Evolutionary conservation across 2,329 filamentous ascomycete species (phyloP).

Genomic region (Fusarium sp.): DNA sequence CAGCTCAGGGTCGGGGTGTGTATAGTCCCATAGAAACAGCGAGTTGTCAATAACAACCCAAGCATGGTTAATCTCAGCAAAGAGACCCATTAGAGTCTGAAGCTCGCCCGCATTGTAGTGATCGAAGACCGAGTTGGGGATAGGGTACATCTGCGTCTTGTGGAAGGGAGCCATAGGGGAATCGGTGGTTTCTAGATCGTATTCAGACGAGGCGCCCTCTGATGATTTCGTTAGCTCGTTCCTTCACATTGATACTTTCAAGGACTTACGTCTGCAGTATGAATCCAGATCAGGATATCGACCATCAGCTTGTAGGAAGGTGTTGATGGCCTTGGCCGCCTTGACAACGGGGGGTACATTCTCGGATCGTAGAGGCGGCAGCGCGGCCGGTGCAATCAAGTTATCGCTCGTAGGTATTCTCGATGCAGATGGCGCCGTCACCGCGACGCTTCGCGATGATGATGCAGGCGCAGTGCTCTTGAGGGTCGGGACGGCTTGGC

Average conservation of each 20-base stretch:
- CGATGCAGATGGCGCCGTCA: constrained; percentile 46
- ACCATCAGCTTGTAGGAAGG: constrained; percentile 80
- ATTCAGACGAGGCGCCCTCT: constrained; percentile 94
- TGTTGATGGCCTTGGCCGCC: constrained; percentile 87
- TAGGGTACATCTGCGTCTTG: constrained; percentile 86
- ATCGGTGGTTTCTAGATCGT: constrained; percentile 80
- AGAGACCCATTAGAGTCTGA: constrained; percentile 93
- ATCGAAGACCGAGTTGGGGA: constrained; percentile 92
- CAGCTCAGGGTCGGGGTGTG: constrained; percentile 88
- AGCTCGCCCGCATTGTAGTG: constrained; percentile 92
- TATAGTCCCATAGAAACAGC: constrained; percentile 98
- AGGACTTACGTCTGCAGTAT: constrained; percentile 85
- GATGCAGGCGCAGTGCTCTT: constrained; percentile 42
- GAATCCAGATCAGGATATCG: constrained; percentile 91
- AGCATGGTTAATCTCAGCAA: constrained; percentile 93
- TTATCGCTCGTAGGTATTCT: constrained; percentile 48
- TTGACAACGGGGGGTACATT: constrained; percentile 79
- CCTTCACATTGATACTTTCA: neutral
- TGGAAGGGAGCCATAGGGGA: constrained; percentile 91
- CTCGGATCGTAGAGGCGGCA: constrained; percentile 63
- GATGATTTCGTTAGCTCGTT: constrained; percentile 48
- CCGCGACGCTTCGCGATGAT: constrained; percentile 40
- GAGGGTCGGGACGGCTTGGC: constrained; percentile 33
- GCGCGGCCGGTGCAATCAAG: constrained; percentile 52
- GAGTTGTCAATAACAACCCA: constrained; percentile 98